These are phyloP conservation scores for Cyanidioschyzon merolae DNA, from an alignment of 23 red algal genomes.

Conservation along the genomic window DNA sequence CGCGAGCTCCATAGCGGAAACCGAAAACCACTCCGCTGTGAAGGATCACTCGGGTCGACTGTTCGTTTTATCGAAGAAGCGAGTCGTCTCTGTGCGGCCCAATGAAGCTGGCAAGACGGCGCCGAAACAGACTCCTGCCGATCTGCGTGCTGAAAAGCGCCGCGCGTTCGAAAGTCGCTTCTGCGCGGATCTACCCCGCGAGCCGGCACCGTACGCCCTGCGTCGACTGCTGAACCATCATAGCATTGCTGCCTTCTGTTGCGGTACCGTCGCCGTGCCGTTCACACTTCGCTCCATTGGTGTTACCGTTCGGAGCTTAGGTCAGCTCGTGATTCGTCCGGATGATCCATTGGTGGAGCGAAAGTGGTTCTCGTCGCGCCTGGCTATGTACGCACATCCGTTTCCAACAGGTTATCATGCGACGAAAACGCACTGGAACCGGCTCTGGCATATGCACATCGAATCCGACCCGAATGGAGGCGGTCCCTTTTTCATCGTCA, in stretches of 20 bases:
- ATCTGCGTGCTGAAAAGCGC: not conserved
- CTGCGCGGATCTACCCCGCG: constrained; percentile 7
- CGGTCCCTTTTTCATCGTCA: not conserved
- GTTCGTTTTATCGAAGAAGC: not conserved
- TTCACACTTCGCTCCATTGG: constrained; percentile 13
- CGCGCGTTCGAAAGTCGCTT: not conserved
- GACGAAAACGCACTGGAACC: constrained; percentile 5
- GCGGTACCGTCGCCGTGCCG: not conserved
- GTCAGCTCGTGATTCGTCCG: constrained; percentile 1
- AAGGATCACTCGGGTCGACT: no score
- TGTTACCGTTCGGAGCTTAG: not conserved
- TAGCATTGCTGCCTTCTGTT: not conserved
- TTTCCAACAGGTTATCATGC: constrained; percentile 5
- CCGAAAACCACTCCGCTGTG: no score
- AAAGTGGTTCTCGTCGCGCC: constrained; percentile 1
- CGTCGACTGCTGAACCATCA: not conserved
- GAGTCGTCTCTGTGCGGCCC: not conserved
- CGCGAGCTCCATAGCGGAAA: no score
- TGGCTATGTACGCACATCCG: constrained; percentile 11
- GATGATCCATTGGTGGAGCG: not conserved
- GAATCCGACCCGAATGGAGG: not conserved
- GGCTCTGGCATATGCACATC: constrained; percentile 16
- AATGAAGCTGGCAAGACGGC: not conserved
- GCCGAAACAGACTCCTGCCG: not conserved
- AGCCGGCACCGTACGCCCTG: constrained; percentile 15